phyloP scores from a whole-genome alignment of 257 asterid genomes.

The Plectranthus barbatus region DNA sequence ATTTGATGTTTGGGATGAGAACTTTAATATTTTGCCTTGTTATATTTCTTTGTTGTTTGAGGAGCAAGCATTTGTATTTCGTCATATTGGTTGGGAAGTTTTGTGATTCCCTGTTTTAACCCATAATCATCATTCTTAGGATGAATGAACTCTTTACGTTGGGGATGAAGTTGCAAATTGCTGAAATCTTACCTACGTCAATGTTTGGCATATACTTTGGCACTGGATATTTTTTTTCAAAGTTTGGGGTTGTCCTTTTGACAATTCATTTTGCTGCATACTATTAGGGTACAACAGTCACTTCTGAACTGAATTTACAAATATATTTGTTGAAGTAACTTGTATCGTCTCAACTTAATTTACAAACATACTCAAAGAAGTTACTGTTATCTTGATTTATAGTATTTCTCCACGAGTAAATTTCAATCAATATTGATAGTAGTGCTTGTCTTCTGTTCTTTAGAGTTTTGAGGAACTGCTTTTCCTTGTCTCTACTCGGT shows the following conservation, averaged over 20 bases:
- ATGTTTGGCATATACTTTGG: background rate
- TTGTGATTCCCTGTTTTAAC: background rate
- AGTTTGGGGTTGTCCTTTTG: background rate
- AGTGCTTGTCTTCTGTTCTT: background rate
- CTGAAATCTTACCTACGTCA: background rate
- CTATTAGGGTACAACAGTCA: too few relatives aligned
- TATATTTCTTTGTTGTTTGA: too few relatives aligned
- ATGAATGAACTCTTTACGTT: background rate
- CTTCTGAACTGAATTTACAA: too few relatives aligned
- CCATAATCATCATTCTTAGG: background rate
- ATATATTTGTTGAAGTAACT: too few relatives aligned
- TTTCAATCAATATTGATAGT: background rate
- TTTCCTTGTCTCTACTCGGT: background rate
- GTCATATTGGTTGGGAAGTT: background rate
- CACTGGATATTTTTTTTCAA: background rate
- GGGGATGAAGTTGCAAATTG: background rate
- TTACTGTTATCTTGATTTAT: background rate
- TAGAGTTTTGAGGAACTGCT: background rate
- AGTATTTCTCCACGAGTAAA: background rate
- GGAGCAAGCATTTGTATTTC: too few relatives aligned
- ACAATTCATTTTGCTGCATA: background rate
- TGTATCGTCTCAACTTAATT: too few relatives aligned
- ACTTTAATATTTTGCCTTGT: background rate
- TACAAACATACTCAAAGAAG: too few relatives aligned
- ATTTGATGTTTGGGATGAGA: background rate